Evolutionary conservation across 169 alveolate species (phyloP).

Genomic region (Plasmodium vivax): DNA sequence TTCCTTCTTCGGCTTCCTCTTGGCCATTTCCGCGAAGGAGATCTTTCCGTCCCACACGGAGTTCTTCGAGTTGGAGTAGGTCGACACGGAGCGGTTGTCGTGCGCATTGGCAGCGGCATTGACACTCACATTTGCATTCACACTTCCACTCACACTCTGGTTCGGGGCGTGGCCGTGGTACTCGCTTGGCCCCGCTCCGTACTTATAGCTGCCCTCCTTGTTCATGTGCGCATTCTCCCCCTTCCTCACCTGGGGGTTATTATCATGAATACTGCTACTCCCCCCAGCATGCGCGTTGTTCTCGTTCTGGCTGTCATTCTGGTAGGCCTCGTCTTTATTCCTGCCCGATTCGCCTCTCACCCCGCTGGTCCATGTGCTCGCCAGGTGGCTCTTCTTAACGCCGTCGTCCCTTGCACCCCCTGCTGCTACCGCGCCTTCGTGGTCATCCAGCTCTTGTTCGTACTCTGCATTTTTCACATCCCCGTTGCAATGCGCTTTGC

Average conservation of each 20-base stretch:
- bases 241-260: not conserved
- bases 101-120: not conserved
- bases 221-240: not conserved
- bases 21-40: conserved; percentile 72
- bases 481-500: not conserved
- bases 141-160: no score
- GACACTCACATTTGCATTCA: not conserved
- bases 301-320: not conserved
- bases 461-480: not conserved
- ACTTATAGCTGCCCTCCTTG: not conserved
- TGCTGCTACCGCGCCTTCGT: not conserved
- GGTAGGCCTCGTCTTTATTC: not conserved
- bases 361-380: not conserved
- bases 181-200: not conserved
- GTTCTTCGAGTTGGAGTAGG: conserved; percentile 27
- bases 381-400: not conserved
- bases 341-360: not conserved
- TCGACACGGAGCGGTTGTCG: conserved; percentile 6
- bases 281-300: not conserved
- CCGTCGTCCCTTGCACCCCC: conserved; percentile 1
- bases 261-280: not conserved
- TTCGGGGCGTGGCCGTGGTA: not conserved
- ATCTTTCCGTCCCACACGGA: conserved; percentile 72
- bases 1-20: conserved; percentile 54
- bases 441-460: not conserved